Conservation (phyloP, 148 eudicot genomes). For the Dianthus caryophyllus region DNA sequence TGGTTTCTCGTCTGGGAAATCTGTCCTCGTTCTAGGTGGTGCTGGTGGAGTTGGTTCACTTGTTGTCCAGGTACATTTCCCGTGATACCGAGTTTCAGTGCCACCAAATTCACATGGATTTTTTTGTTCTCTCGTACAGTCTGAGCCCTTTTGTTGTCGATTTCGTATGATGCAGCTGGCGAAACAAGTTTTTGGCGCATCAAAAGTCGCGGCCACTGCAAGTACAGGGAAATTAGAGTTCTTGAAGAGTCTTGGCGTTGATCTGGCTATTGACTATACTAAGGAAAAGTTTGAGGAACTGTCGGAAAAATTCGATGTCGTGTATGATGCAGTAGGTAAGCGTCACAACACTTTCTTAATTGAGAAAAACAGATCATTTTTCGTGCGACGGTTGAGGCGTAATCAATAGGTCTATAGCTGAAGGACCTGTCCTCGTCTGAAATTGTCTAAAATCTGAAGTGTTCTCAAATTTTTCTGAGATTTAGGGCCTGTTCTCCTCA, state of each 20-base stretch:
- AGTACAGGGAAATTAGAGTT: slow-evolving; percentile 81
- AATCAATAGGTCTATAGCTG: too few relatives aligned
- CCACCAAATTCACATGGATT: too few relatives aligned
- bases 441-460: too few relatives aligned
- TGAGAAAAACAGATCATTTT: too few relatives aligned
- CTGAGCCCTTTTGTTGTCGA: too few relatives aligned
- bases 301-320: slow-evolving; percentile 79
- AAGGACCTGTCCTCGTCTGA: too few relatives aligned
- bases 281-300: slow-evolving; percentile 85
- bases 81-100: background rate
- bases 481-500: too few relatives aligned
- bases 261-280: slow-evolving; percentile 81
- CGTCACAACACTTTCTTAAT: background rate
- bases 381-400: too few relatives aligned
- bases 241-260: slow-evolving; percentile 76
- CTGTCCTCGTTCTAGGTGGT: slow-evolving; percentile 84
- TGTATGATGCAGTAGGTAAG: slow-evolving; percentile 92
- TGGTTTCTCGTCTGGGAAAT: slow-evolving; percentile 70
- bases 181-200: slow-evolving; percentile 89
- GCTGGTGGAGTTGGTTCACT: slow-evolving; percentile 98
- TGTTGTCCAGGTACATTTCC: slow-evolving; percentile 60
- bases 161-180: slow-evolving; percentile 54
- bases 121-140: too few relatives aligned
- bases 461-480: too few relatives aligned
- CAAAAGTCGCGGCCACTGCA: slow-evolving; percentile 92